Percentiles rank a stretch among this genome's conserved stretches.
These are phyloP conservation scores for Suillus ampliporus DNA, from an alignment of 768 basidiomycete species.

Conservation along the genomic window DNA sequence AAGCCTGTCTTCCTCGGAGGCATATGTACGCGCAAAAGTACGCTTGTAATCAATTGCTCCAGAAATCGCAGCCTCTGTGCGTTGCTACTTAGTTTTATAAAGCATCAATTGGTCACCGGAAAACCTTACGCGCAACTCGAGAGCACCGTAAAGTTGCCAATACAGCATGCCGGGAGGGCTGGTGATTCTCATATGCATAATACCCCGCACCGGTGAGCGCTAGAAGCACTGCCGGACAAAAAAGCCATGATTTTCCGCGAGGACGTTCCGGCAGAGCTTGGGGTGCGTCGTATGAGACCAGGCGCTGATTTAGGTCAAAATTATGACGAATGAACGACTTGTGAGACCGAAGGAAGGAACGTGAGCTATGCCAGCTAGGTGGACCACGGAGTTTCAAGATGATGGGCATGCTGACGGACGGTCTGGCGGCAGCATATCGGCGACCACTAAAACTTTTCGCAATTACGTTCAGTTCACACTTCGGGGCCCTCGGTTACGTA, in stretches of 20 bases:
- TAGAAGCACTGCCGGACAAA: conserved; percentile 30
- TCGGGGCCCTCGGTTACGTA: not conserved
- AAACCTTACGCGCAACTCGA: conserved; percentile 65
- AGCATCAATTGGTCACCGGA: conserved; percentile 30
- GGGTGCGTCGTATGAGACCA: not conserved
- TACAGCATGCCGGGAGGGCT: conserved; percentile 75
- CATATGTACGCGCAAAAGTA: conserved; percentile 61
- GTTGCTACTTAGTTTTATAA: conserved; percentile 11
- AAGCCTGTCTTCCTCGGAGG: conserved; percentile 52
- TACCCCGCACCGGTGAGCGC: conserved; percentile 38
- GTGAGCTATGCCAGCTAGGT: conserved; percentile 2
- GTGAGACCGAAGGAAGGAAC: conserved; percentile 1
- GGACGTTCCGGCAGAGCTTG: conserved; percentile 18
- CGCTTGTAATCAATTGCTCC: conserved; percentile 76
- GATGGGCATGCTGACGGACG: conserved; percentile 1
- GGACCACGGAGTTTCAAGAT: not conserved
- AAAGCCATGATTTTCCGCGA: conserved; percentile 25
- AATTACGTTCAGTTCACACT: conserved; percentile 6
- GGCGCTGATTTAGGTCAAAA: not conserved
- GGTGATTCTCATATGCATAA: conserved; percentile 67
- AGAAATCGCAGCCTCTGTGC: conserved; percentile 61
- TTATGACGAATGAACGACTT: not conserved
- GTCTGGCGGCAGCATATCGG: conserved; percentile 1
- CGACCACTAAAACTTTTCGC: not conserved
- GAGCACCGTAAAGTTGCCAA: conserved; percentile 82